Conservation (phyloP, 805 yeast species). For the Wickerhamomyces canadensis region DNA sequence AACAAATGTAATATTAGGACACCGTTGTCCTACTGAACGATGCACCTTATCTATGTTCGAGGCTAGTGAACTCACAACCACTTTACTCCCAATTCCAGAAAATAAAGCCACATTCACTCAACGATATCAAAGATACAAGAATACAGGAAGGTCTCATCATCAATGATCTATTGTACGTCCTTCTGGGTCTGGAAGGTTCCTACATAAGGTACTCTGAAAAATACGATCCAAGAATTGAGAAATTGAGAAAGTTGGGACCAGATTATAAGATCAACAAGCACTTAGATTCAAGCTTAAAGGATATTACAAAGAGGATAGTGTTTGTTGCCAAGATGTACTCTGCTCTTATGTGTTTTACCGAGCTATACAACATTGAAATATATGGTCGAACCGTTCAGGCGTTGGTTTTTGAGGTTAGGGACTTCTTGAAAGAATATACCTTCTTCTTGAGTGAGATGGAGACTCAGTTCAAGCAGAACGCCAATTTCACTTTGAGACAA, state of each 20-base stretch:
- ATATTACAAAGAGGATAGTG: constrained; percentile 56
- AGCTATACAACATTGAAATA: constrained; percentile 44
- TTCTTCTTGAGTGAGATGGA: constrained; percentile 41
- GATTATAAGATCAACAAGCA: constrained; percentile 68
- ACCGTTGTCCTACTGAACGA: constrained; percentile 18
- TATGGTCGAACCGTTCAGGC: constrained; percentile 75
- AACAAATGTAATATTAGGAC: too few species aligned
- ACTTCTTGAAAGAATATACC: constrained; percentile 33
- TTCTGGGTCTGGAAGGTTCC: constrained; percentile 72
- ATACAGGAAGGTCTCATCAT: constrained; percentile 71
- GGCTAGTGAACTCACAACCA: constrained; percentile 31
- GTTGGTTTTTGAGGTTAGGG: constrained; percentile 55
- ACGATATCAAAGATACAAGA: constrained; percentile 39
- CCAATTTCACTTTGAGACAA: constrained; percentile 51
- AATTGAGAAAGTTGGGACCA: constrained; percentile 56
- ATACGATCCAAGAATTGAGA: constrained; percentile 41
- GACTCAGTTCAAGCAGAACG: constrained; percentile 40
- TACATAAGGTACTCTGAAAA: constrained; percentile 64
- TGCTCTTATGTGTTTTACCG: constrained; percentile 54
- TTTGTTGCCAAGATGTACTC: constrained; percentile 59
- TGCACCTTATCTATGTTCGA: constrained; percentile 23
- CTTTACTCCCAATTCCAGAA: constrained; percentile 26
- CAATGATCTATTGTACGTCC: constrained; percentile 61
- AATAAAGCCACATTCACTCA: constrained; percentile 40
- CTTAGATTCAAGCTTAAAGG: constrained; percentile 69